phyloP scores from a whole-genome alignment of 176 grass and related monocot species.

The Oryza meyeriana region DNA sequence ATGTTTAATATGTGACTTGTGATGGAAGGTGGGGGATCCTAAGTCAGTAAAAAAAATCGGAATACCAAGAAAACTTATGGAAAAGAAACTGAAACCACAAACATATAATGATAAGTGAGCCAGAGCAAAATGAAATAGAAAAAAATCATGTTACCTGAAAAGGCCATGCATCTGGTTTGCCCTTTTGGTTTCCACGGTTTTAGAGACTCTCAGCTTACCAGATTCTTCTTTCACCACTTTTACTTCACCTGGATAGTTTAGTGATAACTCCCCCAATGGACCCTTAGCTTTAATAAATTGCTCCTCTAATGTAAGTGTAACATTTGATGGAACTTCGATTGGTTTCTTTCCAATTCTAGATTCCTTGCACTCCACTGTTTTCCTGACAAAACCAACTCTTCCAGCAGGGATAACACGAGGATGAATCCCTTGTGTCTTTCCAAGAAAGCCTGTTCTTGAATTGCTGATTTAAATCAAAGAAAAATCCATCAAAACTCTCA shows the following conservation, averaged over 20 bases:
- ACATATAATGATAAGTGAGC: slow-evolving; percentile 10
- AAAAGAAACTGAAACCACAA: neutral
- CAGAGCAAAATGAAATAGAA: neutral
- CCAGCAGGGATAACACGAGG: slow-evolving; percentile 32
- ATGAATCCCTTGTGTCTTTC: slow-evolving; percentile 38
- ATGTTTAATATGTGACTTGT: neutral
- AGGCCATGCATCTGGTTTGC: slow-evolving; percentile 97
- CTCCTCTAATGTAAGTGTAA: slow-evolving; percentile 71
- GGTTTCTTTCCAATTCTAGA: slow-evolving; percentile 94
- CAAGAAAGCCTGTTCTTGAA: slow-evolving; percentile 61
- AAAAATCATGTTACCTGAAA: slow-evolving; percentile 64
- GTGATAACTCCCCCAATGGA: slow-evolving; percentile 75
- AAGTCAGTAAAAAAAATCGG: neutral
- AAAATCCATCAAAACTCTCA: neutral
- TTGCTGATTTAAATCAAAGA: slow-evolving; percentile 54
- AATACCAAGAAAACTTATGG: neutral
- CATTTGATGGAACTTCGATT: slow-evolving; percentile 76
- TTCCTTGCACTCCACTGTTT: slow-evolving; percentile 85
- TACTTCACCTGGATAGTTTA: slow-evolving; percentile 72
- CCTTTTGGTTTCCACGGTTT: slow-evolving; percentile 70
- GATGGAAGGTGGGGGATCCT: neutral
- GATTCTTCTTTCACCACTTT: slow-evolving; percentile 79
- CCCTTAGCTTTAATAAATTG: slow-evolving; percentile 89
- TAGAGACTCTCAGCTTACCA: slow-evolving; percentile 61
- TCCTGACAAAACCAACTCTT: slow-evolving; percentile 53